phyloP scores from a whole-genome alignment of 1,284 basidiomycete genomes.

The Somion occarium region DNA sequence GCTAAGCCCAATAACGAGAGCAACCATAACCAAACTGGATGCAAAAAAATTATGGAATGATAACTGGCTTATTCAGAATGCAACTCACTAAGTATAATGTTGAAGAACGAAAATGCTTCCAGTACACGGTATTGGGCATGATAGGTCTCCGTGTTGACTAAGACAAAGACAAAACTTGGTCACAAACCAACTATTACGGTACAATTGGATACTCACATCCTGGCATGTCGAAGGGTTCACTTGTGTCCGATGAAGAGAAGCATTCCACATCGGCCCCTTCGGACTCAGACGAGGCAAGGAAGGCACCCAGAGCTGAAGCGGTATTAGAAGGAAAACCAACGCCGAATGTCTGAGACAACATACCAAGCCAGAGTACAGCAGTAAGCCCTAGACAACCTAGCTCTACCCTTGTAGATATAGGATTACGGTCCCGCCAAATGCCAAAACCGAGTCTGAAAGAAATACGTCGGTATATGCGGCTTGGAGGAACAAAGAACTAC shows the following conservation, averaged over 20 bases:
- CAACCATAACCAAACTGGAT: conserved; percentile 57
- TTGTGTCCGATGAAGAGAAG: conserved; percentile 50
- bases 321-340: conserved; percentile 15
- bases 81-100: conserved; percentile 59
- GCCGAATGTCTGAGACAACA: conserved; percentile 22
- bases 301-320: conserved; percentile 61
- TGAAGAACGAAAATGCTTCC: conserved; percentile 73
- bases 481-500: conserved; percentile 20
- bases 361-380: conserved; percentile 77
- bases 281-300: conserved; percentile 65
- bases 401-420: conserved; percentile 74
- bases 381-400: conserved; percentile 62
- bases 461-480: conserved; percentile 3
- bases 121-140: conserved; percentile 80
- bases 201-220: conserved; percentile 46
- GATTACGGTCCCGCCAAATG: conserved; percentile 59
- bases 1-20: conserved; percentile 58
- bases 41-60: conserved; percentile 1
- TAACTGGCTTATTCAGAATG: background rate
- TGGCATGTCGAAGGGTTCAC: conserved; percentile 48
- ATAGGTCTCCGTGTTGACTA: conserved; percentile 66
- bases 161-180: background rate
- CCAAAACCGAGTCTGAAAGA: conserved; percentile 53
- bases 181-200: background rate
- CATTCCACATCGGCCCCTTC: conserved; percentile 78